phyloP scores from a whole-genome alignment of 805 yeast genomes.

The Candida stauntonica region DNA sequence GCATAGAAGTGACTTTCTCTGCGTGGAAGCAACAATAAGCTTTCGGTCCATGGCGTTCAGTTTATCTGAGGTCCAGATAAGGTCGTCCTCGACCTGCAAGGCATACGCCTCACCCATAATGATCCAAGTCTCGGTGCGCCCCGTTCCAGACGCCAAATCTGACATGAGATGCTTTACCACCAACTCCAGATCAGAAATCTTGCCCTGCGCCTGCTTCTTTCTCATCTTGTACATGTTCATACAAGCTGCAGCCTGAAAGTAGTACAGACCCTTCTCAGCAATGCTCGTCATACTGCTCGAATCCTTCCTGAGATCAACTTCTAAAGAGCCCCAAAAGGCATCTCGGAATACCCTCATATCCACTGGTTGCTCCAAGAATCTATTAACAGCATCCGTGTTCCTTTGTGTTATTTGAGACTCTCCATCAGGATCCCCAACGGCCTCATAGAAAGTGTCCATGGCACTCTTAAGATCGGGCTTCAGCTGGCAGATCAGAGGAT shows the following conservation, averaged over 20 bases:
- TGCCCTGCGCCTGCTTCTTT: conserved; percentile 72
- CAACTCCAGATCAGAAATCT: conserved; percentile 75
- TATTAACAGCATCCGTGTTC: conserved; percentile 43
- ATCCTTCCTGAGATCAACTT: conserved; percentile 29
- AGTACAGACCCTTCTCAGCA: conserved; percentile 57
- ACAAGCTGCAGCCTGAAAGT: conserved; percentile 61
- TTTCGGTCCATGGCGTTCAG: conserved; percentile 60
- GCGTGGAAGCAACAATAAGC: conserved; percentile 54
- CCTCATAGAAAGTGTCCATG: conserved; percentile 66
- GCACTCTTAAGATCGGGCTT: conserved; percentile 69
- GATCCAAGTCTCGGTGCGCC: conserved; percentile 82
- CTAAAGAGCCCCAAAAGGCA: conserved; percentile 47
- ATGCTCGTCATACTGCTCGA: conserved; percentile 33
- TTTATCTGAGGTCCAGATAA: conserved; percentile 90
- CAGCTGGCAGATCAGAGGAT: conserved; percentile 55
- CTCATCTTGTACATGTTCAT: conserved; percentile 64
- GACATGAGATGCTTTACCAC: conserved; percentile 60
- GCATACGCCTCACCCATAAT: conserved; percentile 77
- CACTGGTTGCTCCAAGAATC: conserved; percentile 44
- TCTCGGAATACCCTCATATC: conserved; percentile 42
- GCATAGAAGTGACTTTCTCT: conserved; percentile 66
- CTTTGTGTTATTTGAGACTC: conserved; percentile 38
- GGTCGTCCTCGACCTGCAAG: conserved; percentile 77
- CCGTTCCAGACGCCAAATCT: conserved; percentile 64
- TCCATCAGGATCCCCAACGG: conserved; percentile 59